These are phyloP conservation scores for Castanea mollissima DNA, from an alignment of 306 rosid species.

Conservation along the genomic window DNA sequence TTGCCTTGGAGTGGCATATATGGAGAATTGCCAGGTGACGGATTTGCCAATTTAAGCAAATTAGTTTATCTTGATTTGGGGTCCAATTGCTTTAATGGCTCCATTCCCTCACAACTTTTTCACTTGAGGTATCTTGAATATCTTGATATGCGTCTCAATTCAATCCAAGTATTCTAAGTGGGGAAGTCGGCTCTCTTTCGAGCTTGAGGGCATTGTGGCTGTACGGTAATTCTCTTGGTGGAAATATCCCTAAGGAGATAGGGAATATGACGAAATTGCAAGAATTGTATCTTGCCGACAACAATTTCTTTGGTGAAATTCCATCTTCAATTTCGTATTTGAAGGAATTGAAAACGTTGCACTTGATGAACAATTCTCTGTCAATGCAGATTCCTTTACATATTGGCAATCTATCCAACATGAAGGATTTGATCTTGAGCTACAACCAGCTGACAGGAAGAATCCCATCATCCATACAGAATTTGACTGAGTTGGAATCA, in stretches of 20 bases:
- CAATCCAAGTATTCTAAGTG: too few relatives aligned
- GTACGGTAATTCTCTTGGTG: neutral
- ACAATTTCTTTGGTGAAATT: conserved; percentile 14
- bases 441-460: conserved; percentile 21
- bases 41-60: conserved; percentile 23
- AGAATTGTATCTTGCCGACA: neutral
- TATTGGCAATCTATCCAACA: conserved; percentile 21
- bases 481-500: neutral
- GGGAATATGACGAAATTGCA: conserved; percentile 4
- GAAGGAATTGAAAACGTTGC: neutral
- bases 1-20: neutral
- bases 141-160: too few relatives aligned
- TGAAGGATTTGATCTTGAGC: conserved; percentile 16
- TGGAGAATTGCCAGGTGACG: conserved; percentile 10
- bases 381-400: conserved; percentile 16
- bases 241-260: conserved; percentile 16
- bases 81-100: too few relatives aligned
- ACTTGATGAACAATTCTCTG: conserved; percentile 2
- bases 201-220: too few relatives aligned
- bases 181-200: too few relatives aligned
- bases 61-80: conserved; percentile 19
- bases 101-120: too few relatives aligned
- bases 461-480: conserved; percentile 26
- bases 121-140: too few relatives aligned
- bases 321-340: neutral